A percentile compares a stretch with the other conserved stretches of the same genome.
Conservation (phyloP, 1,139 yeast species). For the Suhomyces terraborum region DNA sequence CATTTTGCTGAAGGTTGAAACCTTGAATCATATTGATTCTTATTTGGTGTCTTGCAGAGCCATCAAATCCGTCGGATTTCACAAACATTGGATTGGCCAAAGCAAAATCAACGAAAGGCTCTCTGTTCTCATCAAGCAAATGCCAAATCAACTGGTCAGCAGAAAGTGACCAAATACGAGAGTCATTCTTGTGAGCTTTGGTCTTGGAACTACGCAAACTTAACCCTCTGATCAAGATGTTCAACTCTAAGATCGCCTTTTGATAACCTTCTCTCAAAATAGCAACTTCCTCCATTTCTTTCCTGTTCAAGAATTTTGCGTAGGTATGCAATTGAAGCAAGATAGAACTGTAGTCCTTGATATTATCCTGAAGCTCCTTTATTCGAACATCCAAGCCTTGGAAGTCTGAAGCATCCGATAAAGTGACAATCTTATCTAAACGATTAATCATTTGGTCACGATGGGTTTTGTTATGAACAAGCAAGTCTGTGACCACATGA, state of each 20-base stretch:
- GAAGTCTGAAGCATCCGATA: conserved; percentile 69
- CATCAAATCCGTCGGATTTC: conserved; percentile 55
- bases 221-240: conserved; percentile 68
- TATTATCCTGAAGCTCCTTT: conserved; percentile 54
- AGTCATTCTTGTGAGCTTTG: conserved; percentile 31
- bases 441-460: conserved; percentile 58
- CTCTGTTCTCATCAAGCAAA: conserved; percentile 53
- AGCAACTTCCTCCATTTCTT: conserved; percentile 34
- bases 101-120: conserved; percentile 73
- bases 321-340: conserved; percentile 46
- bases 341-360: conserved; percentile 47
- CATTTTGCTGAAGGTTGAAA: conserved; percentile 60
- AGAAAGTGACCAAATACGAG: conserved; percentile 40
- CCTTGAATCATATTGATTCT: conserved; percentile 68
- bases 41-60: conserved; percentile 62
- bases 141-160: conserved; percentile 74
- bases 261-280: conserved; percentile 59
- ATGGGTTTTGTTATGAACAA: conserved; percentile 67
- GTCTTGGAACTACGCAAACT: conserved; percentile 47
- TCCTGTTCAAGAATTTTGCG: conserved; percentile 25
- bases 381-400: conserved; percentile 56
- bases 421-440: conserved; percentile 64
- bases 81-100: conserved; percentile 64
- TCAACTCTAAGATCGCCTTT: conserved; percentile 57
- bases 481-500: conserved; percentile 61